phyloP scores from a whole-genome alignment of 805 yeast species.

The Candida sonorensis region DNA sequence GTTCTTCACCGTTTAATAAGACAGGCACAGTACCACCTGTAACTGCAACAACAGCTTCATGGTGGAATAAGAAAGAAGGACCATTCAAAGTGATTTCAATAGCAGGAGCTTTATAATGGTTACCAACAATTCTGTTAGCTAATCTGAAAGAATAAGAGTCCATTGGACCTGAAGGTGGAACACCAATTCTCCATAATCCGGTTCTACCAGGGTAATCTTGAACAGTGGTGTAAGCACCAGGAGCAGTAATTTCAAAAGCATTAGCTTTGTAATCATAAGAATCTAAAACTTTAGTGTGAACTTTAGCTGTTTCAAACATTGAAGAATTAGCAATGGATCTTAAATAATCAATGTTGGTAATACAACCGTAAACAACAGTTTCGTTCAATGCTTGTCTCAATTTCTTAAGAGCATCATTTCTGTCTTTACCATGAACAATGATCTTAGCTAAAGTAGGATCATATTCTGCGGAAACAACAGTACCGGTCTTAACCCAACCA shows the following conservation, averaged over 20 bases:
- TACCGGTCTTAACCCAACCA: conserved; percentile 89
- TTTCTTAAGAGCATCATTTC: conserved; percentile 75
- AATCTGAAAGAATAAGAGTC: conserved; percentile 84
- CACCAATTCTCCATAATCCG: conserved; percentile 87
- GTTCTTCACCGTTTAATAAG: conserved; percentile 51
- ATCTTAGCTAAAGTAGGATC: conserved; percentile 96
- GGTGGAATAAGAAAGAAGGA: conserved; percentile 80
- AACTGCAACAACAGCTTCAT: conserved; percentile 66
- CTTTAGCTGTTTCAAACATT: conserved; percentile 78
- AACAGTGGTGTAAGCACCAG: conserved; percentile 94
- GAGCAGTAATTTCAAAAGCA: conserved; percentile 78
- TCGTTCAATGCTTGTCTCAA: conserved; percentile 77
- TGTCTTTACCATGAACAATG: conserved; percentile 86
- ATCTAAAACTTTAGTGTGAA: conserved; percentile 85
- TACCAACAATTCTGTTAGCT: conserved; percentile 90
- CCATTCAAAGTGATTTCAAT: conserved; percentile 85
- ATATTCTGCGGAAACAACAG: conserved; percentile 83
- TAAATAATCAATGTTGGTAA: conserved; percentile 85
- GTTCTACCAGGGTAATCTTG: conserved; percentile 94
- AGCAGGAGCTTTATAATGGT: conserved; percentile 75
- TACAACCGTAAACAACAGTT: conserved; percentile 82
- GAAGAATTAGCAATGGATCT: conserved; percentile 75
- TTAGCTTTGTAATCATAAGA: conserved; percentile 70
- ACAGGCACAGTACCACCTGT: conserved; percentile 81
- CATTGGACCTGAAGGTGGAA: conserved; percentile 99